Conservation (phyloP, 768 basidiomycete genomes). For the Lepiota venenata region DNA sequence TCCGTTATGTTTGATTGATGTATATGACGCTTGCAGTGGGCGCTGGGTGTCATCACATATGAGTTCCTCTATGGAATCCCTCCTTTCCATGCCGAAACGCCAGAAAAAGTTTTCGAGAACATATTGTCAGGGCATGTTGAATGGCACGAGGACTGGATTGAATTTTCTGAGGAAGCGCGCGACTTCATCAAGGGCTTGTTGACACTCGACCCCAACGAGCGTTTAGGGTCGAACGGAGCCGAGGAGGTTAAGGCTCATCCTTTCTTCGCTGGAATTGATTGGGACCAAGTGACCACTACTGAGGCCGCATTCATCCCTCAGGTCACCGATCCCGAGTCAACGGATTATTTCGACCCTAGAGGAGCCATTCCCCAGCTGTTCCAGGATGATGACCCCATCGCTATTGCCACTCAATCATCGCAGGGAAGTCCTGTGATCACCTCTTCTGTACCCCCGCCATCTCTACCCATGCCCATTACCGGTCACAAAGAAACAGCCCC, state of each 20-base stretch:
- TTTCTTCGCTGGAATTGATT: conserved; percentile 88
- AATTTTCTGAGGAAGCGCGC: conserved; percentile 79
- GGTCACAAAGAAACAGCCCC: conserved; percentile 34
- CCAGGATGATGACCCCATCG: conserved; percentile 79
- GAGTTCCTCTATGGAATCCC: conserved; percentile 97
- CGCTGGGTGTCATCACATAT: conserved; percentile 95
- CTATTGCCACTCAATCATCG: conserved; percentile 45
- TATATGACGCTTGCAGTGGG: conserved; percentile 66
- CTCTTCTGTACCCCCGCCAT: conserved; percentile 37
- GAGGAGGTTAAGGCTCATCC: conserved; percentile 92
- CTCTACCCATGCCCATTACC: conserved; percentile 38
- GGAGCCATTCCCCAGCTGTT: conserved; percentile 90
- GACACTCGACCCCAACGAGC: conserved; percentile 71
- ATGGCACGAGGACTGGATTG: conserved; percentile 94
- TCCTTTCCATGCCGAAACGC: conserved; percentile 96
- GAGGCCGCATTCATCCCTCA: conserved; percentile 96
- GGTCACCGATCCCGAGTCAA: conserved; percentile 93
- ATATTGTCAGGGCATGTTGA: conserved; percentile 92
- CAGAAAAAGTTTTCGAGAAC: conserved; percentile 97
- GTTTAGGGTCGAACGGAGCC: conserved; percentile 84
- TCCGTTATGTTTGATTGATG: conserved; percentile 12
- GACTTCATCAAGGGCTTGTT: conserved; percentile 90
- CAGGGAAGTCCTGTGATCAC: conserved; percentile 46
- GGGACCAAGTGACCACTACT: conserved; percentile 84
- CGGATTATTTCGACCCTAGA: conserved; percentile 98